Evolutionary conservation across 2,329 filamentous ascomycete genomes (phyloP), one percentile per base, ranked within the genome.

Genomic region (Triangularia verruculosa): DNA sequence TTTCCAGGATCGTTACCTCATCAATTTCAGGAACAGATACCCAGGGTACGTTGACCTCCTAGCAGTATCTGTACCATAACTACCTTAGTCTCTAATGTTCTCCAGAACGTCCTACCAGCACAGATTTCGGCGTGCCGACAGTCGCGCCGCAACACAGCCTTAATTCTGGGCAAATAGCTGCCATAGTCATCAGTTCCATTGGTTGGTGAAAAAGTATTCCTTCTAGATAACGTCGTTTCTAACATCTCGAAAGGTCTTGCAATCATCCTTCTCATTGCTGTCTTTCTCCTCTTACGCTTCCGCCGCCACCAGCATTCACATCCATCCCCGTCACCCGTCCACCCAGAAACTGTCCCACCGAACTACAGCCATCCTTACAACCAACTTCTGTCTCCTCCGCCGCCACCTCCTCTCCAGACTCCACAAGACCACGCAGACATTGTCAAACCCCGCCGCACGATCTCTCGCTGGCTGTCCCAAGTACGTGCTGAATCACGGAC

Each of bases 331-430:
- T 20, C 39, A 6, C 39, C n/a, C 11, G 17, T 17, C n/a, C 11
- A 56, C 52, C 25, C 39, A 6, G 27, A 13, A 22, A 3, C 34
- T 51, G 53, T 12, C 54, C 27, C n/a, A 25, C 12, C 63, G 62
- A 12, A 69, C 7, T 17, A 47, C n/a, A 17, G n/a, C 39, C 39
- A 47, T 17, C 39, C 17, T 11, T 47, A 47, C n/a, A 47, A 9
- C n/a, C 39, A 47, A 47, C 5, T 47, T 7, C n/a, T 8, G n/a
- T 22, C 2, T 80, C 77, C 17, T 78, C 74, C 0, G 80, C 72
- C 0, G 86, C 85, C 51, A 82, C 76, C 1, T 80, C 75, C 80
- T 89, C 88, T 0, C 75, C 74, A 15, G 77, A 69, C 28, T 76
- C n/a, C 39, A 5, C 5, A 47, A 2, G 2, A 17, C 6, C 5